phyloP scores from a whole-genome alignment of 2,329 filamentous ascomycete species.

The Aspergillus floridensis region DNA sequence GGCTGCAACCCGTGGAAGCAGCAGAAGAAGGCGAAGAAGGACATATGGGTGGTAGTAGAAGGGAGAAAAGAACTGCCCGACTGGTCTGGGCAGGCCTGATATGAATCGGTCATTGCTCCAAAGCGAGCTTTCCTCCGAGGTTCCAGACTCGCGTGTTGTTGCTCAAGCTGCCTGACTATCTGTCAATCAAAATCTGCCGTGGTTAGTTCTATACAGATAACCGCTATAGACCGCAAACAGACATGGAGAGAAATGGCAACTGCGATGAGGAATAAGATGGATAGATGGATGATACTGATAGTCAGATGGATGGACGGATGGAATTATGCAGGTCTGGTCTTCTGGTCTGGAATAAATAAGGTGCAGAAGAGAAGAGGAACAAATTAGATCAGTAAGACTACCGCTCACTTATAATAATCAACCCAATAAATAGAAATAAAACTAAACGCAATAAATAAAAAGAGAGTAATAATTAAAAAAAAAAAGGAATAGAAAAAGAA shows the following conservation, averaged over 20 bases:
- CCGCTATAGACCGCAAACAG: background rate
- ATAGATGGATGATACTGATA: background rate
- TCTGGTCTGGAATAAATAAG: constrained; percentile 1
- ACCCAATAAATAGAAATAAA: background rate
- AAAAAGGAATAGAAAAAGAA: background rate
- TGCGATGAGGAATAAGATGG: background rate
- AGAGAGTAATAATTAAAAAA: background rate
- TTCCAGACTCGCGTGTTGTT: background rate
- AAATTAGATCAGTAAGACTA: background rate
- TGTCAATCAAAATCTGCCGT: background rate
- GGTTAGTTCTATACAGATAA: background rate
- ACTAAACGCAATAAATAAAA: background rate
- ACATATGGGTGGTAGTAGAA: no score
- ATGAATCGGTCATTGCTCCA: background rate
- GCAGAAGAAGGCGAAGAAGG: no score
- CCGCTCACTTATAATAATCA: background rate
- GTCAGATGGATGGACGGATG: background rate
- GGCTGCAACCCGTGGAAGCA: background rate
- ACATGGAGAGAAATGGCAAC: background rate
- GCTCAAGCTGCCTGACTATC: background rate
- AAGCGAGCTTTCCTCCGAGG: background rate
- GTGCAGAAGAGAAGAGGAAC: background rate
- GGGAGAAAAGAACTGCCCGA: background rate
- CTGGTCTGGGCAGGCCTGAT: background rate
- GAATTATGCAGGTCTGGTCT: background rate